Evolutionary conservation across 192 early-diverging fungal species (phyloP).

Genomic region (Oehlia diaphana): DNA sequence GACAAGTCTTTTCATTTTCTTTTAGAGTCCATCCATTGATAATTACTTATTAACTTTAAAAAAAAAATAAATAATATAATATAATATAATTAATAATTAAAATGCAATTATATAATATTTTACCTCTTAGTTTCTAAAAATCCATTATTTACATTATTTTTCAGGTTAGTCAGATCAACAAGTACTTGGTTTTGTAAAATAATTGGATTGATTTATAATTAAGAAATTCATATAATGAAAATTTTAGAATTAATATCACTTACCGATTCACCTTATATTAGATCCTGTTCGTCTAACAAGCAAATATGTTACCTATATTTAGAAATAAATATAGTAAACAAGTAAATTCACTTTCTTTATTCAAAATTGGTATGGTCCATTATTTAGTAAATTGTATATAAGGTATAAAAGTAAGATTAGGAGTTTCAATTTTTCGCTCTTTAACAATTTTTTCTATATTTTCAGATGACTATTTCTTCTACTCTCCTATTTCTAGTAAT

Average conservation of each 20-base stretch:
- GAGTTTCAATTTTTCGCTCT: conserved; percentile 1
- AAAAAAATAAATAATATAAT: not conserved
- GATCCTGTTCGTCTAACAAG: not conserved
- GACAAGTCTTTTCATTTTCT: not conserved
- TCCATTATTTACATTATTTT: no score
- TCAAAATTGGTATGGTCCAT: not conserved
- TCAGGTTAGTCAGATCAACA: no score
- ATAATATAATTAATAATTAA: not conserved
- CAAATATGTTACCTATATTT: not conserved
- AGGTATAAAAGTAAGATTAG: not conserved
- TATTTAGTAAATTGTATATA: not conserved
- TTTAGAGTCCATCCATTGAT: not conserved
- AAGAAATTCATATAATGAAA: no score
- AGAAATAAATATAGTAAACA: not conserved
- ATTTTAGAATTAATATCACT: no score
- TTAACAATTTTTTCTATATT: not conserved
- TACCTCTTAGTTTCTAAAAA: not conserved
- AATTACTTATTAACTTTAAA: not conserved
- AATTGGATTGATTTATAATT: no score
- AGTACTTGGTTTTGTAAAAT: no score
- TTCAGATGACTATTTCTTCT: not conserved
- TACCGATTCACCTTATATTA: not conserved
- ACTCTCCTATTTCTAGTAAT: not conserved
- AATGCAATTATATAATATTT: not conserved
- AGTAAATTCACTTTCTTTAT: not conserved